Base-by-base conservation (phyloP, 352 stramenopile genomes). In the Pythium brassicae region DNA sequence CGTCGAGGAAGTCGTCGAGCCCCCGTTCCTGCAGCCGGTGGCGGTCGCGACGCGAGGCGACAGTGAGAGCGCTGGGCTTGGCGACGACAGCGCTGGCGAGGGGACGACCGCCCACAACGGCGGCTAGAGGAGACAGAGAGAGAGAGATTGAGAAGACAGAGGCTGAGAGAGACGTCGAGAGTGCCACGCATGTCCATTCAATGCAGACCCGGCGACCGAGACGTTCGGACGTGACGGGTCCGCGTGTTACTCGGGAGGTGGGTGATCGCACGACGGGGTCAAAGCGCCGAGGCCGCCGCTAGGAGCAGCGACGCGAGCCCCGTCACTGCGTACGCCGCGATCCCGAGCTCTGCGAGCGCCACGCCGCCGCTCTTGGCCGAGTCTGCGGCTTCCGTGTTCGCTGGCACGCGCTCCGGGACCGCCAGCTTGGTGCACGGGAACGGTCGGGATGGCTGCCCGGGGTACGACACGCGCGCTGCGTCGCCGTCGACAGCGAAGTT, bases 1-100 rank as follows among this genome's bases (percentile, higher is more conserved):
- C 39, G 43, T 51, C 5, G 56, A 62, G 12, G 48, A 55, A 45
- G 56, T 57, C 22, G 39, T 39, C 4, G 56, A 62, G 14, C 56
- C 50, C 12, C 42, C 40, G 43, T 62, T 62, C 46, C 26, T 61
- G 46, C 54, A 61, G 34, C 50, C 50, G 23, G 53, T 15, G 8
- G 32, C 27, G n/a, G n/a, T 25, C 22, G 29, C n/a, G 2, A 27
- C 11, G 25, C 4, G 15, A 15, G 29, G 37, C 20, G 44, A 25
- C n/a, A 15, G 25, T 23, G 53, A 50, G 14, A 44, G 19, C n/a
- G 39, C 14, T 22, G 39, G n/a, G 19, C 14, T 6, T 1, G 42
- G 47, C 23, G 53, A 51, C 9, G 40, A 29, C 11, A 29, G 19
- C 48, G 23, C 37, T 57, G 32, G 34, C 11, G 22, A 42, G 11